phyloP scores from a whole-genome alignment of 2,329 filamentous ascomycete genomes.

The Talaromyces sp. region DNA sequence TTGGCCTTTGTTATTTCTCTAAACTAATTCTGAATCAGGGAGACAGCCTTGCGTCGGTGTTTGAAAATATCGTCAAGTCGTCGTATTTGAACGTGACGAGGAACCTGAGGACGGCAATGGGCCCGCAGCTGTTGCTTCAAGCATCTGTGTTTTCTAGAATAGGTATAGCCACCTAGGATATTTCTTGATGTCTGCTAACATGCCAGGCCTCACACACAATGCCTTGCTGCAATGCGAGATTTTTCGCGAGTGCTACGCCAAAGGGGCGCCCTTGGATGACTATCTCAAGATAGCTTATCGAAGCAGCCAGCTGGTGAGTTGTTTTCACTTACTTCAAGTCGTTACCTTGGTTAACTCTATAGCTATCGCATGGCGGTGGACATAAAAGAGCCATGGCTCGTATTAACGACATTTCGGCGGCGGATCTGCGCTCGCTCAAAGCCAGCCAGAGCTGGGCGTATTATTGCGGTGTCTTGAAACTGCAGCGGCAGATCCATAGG shows the following conservation, averaged over 20 bases:
- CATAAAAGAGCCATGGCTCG: constrained; percentile 63
- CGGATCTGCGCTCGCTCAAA: constrained; percentile 67
- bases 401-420: constrained; percentile 56
- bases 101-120: constrained; percentile 66
- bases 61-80: constrained; percentile 76
- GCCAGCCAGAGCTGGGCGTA: constrained; percentile 56
- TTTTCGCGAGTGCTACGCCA: constrained; percentile 67
- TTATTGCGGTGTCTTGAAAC: constrained; percentile 38
- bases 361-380: constrained; percentile 59
- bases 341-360: not conserved
- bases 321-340: not conserved
- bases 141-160: constrained; percentile 72
- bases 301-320: constrained; percentile 55
- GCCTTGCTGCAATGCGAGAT: constrained; percentile 60
- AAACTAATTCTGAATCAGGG: constrained; percentile 36
- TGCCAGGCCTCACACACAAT: constrained; percentile 48
- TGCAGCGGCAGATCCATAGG: constrained; percentile 39
- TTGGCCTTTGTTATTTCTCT: constrained; percentile 28
- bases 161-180: constrained; percentile 42
- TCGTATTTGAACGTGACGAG: constrained; percentile 76
- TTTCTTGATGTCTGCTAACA: constrained; percentile 18
- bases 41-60: constrained; percentile 53
- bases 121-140: constrained; percentile 66
- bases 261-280: constrained; percentile 67
- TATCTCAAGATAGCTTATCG: constrained; percentile 68